Conservation (phyloP, 192 early-diverging fungal species). For the Linnemannia elongata region DNA sequence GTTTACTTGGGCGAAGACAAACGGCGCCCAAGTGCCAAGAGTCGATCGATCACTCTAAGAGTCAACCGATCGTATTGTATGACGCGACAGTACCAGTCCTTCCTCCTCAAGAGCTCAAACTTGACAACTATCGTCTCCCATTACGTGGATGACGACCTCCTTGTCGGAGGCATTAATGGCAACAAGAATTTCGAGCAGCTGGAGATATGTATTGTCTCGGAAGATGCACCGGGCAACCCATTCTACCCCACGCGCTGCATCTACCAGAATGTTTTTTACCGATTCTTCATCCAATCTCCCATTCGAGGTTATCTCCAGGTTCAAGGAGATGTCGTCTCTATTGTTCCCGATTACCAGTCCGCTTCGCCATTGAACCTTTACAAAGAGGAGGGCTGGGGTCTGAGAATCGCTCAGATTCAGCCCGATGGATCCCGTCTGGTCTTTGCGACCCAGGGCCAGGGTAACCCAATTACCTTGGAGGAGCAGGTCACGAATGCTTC, state of each 20-base stretch:
- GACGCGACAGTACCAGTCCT: constrained; percentile 33
- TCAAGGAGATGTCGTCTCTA: neutral
- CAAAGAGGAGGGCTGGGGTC: constrained; percentile 31
- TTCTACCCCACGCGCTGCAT: constrained; percentile 7
- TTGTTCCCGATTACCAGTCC: neutral
- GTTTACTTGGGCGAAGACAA: too few relatives aligned
- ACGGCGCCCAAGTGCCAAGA: too few relatives aligned
- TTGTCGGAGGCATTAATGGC: constrained; percentile 16
- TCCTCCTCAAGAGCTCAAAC: constrained; percentile 10
- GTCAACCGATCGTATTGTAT: too few relatives aligned
- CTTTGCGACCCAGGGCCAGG: constrained; percentile 1
- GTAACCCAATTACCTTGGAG: constrained; percentile 5
- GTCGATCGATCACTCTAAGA: too few relatives aligned
- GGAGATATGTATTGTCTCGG: constrained; percentile 24
- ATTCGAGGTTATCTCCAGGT: constrained; percentile 7
- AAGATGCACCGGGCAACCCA: constrained; percentile 2
- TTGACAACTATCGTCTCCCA: constrained; percentile 10
- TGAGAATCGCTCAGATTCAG: constrained; percentile 8
- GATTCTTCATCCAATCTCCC: neutral
- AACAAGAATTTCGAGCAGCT: constrained; percentile 3
- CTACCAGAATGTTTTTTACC: constrained; percentile 21
- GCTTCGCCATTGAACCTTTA: constrained; percentile 15
- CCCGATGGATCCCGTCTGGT: constrained; percentile 1
- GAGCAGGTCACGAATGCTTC: neutral
- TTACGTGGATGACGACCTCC: neutral